Percentiles rank a stretch among this genome's conserved stretches.
Evolutionary conservation across 345 rosid genomes (phyloP).

Genomic region (Rhizophora mangle): DNA sequence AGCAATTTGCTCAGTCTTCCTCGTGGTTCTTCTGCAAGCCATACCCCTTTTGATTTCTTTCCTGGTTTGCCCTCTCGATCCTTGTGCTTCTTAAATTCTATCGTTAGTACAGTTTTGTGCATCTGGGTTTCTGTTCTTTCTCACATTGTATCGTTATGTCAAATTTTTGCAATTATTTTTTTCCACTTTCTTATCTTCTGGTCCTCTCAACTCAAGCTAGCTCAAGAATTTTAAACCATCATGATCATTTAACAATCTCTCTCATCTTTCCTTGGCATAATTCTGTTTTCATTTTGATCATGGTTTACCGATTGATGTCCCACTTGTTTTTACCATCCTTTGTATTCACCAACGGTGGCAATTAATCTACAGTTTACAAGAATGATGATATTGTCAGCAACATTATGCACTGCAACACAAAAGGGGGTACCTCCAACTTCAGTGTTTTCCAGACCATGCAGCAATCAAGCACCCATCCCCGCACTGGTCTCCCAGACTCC

Average conservation of each 20-base stretch:
- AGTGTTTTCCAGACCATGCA: slow-evolving; percentile 26
- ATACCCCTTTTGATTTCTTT: slow-evolving; percentile 29
- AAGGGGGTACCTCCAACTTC: slow-evolving; percentile 22
- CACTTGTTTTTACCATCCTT: not conserved
- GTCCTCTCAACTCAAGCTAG: not conserved
- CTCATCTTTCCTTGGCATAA: too few species aligned
- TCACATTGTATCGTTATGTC: not conserved
- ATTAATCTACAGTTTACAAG: slow-evolving; percentile 23
- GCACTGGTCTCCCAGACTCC: slow-evolving; percentile 33
- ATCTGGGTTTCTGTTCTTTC: slow-evolving; percentile 14
- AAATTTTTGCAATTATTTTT: not conserved
- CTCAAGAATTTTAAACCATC: too few species aligned
- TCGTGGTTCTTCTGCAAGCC: slow-evolving; percentile 16
- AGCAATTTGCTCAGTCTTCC: slow-evolving; percentile 9
- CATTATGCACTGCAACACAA: slow-evolving; percentile 25
- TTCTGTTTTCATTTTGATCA: too few species aligned
- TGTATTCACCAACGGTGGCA: not conserved
- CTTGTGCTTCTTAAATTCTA: slow-evolving; percentile 6
- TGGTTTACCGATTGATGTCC: too few species aligned
- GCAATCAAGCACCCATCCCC: slow-evolving; percentile 27
- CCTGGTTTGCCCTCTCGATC: slow-evolving; percentile 28
- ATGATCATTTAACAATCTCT: too few species aligned
- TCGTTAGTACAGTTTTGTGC: not conserved
- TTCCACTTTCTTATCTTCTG: not conserved
- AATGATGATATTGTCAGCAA: slow-evolving; percentile 22